Evolutionary conservation across 2,329 filamentous ascomycete genomes (phyloP), one percentile per base, ranked within the genome.

Genomic region (Pseudocercospora macadamiae): DNA sequence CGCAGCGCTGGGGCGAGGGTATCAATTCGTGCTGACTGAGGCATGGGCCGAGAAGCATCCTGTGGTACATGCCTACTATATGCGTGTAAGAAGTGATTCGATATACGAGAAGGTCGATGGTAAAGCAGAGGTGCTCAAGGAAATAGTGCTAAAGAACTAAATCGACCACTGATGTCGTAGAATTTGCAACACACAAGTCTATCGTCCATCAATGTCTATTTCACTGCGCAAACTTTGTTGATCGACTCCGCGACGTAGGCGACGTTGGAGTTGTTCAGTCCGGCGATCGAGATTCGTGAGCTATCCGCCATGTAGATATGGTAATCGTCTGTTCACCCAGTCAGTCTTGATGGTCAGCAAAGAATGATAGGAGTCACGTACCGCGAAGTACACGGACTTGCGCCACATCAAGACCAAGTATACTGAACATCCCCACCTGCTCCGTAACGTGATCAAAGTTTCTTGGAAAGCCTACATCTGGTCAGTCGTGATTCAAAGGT

Each of bases 381-480:
- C 45, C n/a, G n/a, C 45, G 45, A 8, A 49, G 45, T 3, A 49
- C 45, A 8, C 25, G 25, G 12, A 49, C 45, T 21, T 49, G 45
- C 4, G 45, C 45, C 12, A 49, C 37, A 70, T 83, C 93, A 71
- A 97, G 82, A 63, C 93, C 95, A 54, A 93, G 97, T 84, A 96
- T 97, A 70, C 93, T 93, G 74, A 97, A 97, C 93, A 97, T 97
- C 80, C 93, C 93, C 72, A 97, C 97, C 77, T 96, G 91, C 79
- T 84, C 93, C 68, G 93, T 97, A 79, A 97, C 97, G 83, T 97
- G 93, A 76, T 88, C 90, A 93, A 95, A 97, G 82, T 97, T 90
- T 79, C 95, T 91, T 84, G 91, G 91, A 82, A 89, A 93, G 74
- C 18, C 39, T 44, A 19, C n/a, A 44, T 10, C 1, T 19, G 3